These are phyloP conservation scores for Microdochium nivale DNA, from an alignment of 2,329 filamentous ascomycete genomes.

Conservation along the genomic window DNA sequence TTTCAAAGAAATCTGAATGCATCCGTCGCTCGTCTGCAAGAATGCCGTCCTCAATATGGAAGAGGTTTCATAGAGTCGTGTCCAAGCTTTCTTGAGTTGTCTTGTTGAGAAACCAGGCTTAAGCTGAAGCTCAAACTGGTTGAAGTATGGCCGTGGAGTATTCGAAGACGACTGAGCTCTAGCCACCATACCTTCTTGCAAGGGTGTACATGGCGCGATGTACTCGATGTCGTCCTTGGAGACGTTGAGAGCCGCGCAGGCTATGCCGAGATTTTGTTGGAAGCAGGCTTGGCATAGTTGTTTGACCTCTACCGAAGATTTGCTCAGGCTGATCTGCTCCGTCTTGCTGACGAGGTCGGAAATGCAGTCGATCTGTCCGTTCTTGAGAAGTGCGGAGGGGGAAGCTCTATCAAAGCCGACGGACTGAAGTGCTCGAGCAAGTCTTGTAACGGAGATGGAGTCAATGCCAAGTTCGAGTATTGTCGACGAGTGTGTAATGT, in stretches of 20 bases:
- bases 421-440: slow-evolving; percentile 56
- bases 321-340: slow-evolving; percentile 25
- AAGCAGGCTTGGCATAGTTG: slow-evolving; percentile 56
- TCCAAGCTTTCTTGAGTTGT: slow-evolving; percentile 50
- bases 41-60: slow-evolving; percentile 69
- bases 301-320: slow-evolving; percentile 22
- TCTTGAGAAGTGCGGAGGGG: slow-evolving; percentile 59
- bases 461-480: slow-evolving; percentile 84
- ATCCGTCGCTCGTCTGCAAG: slow-evolving; percentile 63
- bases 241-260: slow-evolving; percentile 44
- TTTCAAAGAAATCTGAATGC: slow-evolving; percentile 61
- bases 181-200: slow-evolving; percentile 82
- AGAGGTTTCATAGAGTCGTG: slow-evolving; percentile 36
- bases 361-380: slow-evolving; percentile 42
- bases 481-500: slow-evolving; percentile 48
- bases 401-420: slow-evolving; percentile 52
- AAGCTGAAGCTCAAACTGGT: slow-evolving; percentile 59
- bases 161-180: slow-evolving; percentile 43
- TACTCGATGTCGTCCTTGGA: slow-evolving; percentile 52
- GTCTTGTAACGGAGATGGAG: slow-evolving; percentile 71
- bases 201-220: slow-evolving; percentile 72
- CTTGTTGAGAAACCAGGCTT: slow-evolving; percentile 29
- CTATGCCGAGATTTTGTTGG: slow-evolving; percentile 47
- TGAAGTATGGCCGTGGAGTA: slow-evolving; percentile 61
- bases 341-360: slow-evolving; percentile 23